A percentile compares a stretch with the other conserved stretches of the same genome.
These are phyloP conservation scores for Leishmania amazonensis DNA, from an alignment of 208 protist species.

Conservation along the genomic window DNA sequence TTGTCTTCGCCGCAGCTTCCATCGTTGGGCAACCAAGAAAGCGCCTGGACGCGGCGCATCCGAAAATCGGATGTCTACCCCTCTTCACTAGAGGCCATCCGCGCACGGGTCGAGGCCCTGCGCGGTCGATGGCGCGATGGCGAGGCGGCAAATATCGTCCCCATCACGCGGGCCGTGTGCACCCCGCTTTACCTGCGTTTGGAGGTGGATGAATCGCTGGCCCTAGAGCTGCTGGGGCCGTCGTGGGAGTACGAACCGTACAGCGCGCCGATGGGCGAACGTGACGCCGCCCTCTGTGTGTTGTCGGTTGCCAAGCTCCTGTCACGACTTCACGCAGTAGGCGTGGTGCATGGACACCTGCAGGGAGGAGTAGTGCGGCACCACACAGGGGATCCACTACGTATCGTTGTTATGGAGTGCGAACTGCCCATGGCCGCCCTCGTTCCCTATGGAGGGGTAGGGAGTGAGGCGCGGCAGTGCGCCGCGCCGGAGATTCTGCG, in stretches of 20 bases:
- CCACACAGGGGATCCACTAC: constrained; percentile 8
- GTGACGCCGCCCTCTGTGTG: constrained; percentile 42
- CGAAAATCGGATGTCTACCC: constrained; percentile 26
- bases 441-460: constrained; percentile 41
- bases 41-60: constrained; percentile 15
- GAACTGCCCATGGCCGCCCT: constrained; percentile 70
- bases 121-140: background rate
- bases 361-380: constrained; percentile 30
- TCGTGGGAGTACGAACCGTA: constrained; percentile 14
- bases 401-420: constrained; percentile 47
- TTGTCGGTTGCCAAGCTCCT: constrained; percentile 36
- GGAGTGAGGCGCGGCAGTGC: constrained; percentile 29
- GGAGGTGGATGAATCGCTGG: constrained; percentile 15
- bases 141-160: constrained; percentile 14
- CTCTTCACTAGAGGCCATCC: constrained; percentile 12
- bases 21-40: background rate
- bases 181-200: constrained; percentile 54
- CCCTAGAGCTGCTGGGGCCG: constrained; percentile 9
- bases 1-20: background rate
- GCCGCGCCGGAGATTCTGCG: constrained; percentile 73
- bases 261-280: constrained; percentile 32
- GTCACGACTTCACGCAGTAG: constrained; percentile 42
- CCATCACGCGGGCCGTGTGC: constrained; percentile 35
- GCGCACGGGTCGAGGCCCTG: constrained; percentile 19
- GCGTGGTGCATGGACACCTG: constrained; percentile 66